These are phyloP conservation scores for Euclidium syriacum DNA, from an alignment of 345 rosid genomes.

Conservation along the genomic window DNA sequence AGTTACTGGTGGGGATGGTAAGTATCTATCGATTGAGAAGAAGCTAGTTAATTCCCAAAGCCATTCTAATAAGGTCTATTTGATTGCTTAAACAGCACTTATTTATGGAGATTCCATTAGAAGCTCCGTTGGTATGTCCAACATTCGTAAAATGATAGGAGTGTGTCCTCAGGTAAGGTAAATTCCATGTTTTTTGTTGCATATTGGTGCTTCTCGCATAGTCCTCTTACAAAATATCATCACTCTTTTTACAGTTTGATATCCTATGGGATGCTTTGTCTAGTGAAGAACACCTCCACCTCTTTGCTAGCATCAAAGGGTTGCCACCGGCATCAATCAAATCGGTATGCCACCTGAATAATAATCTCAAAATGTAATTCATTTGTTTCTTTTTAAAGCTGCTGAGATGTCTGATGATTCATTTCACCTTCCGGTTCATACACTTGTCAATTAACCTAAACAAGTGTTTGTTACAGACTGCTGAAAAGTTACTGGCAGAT, in stretches of 20 bases:
- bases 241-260: conserved; percentile 56
- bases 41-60: neutral
- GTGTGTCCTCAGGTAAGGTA: conserved; percentile 96
- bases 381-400: conserved; percentile 1
- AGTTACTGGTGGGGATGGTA: conserved; percentile 82
- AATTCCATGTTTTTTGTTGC: neutral
- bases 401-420: too few species aligned
- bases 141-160: conserved; percentile 66
- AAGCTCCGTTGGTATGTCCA: conserved; percentile 83
- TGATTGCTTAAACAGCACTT: conserved; percentile 46
- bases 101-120: conserved; percentile 70
- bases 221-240: neutral
- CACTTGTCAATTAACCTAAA: too few species aligned
- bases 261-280: conserved; percentile 88
- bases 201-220: neutral
- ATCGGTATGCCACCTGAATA: conserved; percentile 38
- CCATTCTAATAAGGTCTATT: conserved; percentile 10
- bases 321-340: conserved; percentile 54
- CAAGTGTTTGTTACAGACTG: conserved; percentile 53
- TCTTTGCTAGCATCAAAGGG: conserved; percentile 81
- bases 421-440: too few species aligned
- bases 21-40: neutral
- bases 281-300: conserved; percentile 79
- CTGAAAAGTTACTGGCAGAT: conserved; percentile 58
- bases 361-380: neutral